Base-by-base conservation (phyloP, 257 asterid species). In the Solanum phureja region DNA sequence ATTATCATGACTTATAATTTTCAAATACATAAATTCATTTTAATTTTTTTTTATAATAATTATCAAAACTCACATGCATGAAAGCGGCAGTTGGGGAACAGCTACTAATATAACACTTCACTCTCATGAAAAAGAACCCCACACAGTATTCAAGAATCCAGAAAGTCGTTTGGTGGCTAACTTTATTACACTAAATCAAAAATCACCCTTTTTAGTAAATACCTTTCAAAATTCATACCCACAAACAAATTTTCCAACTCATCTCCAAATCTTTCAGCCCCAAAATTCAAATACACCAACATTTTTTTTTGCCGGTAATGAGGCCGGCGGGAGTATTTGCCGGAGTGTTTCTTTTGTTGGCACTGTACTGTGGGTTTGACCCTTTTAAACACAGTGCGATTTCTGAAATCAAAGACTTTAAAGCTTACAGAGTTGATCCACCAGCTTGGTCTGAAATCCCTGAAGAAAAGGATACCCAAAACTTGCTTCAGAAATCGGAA, bases 401-500 rank as follows among this genome's bases (percentile, higher is more conserved):
- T 16, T 92, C 94, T 83, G 95, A 84, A 0, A 91, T 95, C 90
- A 98, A 98, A 19, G 94, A 92, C 27, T 95, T 95, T 91, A 93
- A 93, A 88, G 84, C 97, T 83, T 90, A 95, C 77, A 87, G 27
- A 88, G 92, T 95, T 5, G 95, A 94, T 21, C 89, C 91, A 94
- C 98, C 99, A 8, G 76, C 93, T 7, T 95, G 94, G 98, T 87
- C 95, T 49, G 92, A 88, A 60, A 81, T 95, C 31, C 98, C 98
- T 3, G 87, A 90, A 13, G 94, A 91, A 11, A 92, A 79, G 37
- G 99, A 97, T 92, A 16, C 88, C 0, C 87, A 91, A 1, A 93
- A 97, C 84, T 88, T 95, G 91, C 96, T 97, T 18, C 98, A 95
- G 92, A 95, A 91, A 87, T 94, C 99, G 88, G 98, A 95, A 89